Conservation (phyloP, 306 rosid genomes). For the Albizia julibrissin region DNA sequence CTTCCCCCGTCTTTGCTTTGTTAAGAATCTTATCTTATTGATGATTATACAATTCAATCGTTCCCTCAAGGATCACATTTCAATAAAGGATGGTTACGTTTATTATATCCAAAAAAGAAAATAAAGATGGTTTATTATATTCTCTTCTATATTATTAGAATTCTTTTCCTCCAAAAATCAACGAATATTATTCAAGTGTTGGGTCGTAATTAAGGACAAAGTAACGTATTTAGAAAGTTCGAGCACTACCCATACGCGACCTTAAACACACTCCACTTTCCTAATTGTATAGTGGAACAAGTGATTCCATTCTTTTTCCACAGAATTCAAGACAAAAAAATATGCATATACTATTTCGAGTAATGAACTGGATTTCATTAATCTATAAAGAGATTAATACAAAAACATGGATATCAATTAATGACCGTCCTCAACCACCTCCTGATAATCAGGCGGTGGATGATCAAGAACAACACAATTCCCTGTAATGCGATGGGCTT, state of each 20-base stretch:
- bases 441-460: too few relatives aligned
- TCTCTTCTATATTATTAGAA: not conserved
- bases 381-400: too few relatives aligned
- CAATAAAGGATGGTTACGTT: not conserved
- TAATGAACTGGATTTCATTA: too few relatives aligned
- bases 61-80: slow-evolving; percentile 28
- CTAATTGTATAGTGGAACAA: not conserved
- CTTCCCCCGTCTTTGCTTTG: not conserved
- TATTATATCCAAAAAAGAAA: not conserved
- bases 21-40: not conserved
- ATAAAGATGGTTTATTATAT: not conserved
- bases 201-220: not conserved
- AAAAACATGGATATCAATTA: too few relatives aligned
- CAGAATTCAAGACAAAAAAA: not conserved
- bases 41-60: not conserved
- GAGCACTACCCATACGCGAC: not conserved
- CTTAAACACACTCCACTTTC: not conserved
- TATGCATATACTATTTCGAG: too few relatives aligned
- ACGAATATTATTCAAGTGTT: not conserved
- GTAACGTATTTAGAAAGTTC: not conserved
- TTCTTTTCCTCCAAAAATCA: not conserved
- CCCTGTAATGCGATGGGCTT: too few relatives aligned
- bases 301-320: not conserved
- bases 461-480: too few relatives aligned
- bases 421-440: too few relatives aligned